Conservation (phyloP, 1,139 yeast species). For the Saccharomyces hybrid region DNA sequence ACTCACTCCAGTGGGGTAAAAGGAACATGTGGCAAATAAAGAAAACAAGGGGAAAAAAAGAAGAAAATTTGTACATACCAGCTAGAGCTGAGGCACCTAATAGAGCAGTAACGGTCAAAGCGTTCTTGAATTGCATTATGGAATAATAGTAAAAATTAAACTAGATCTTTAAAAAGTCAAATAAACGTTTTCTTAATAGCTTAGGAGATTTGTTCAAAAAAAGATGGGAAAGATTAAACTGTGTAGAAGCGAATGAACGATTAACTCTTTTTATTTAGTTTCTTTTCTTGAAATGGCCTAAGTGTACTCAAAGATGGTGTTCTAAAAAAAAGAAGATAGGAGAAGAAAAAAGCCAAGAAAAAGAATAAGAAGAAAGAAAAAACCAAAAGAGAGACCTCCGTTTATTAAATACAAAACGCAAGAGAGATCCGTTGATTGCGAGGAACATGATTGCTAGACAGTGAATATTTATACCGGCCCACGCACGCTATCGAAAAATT, state of each 20-base stretch:
- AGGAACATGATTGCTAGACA: background rate
- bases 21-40: background rate
- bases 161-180: background rate
- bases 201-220: background rate
- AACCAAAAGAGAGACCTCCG: background rate
- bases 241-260: conserved; percentile 2
- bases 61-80: conserved; percentile 26
- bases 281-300: background rate
- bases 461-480: conserved; percentile 1
- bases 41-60: background rate
- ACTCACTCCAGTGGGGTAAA: too few species aligned
- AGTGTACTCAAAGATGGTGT: background rate
- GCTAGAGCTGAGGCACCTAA: conserved; percentile 42
- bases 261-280: background rate
- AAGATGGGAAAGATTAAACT: background rate
- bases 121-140: conserved; percentile 44
- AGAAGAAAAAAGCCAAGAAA: background rate
- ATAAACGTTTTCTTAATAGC: background rate
- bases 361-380: background rate
- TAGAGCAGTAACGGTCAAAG: conserved; percentile 27
- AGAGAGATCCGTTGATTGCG: background rate
- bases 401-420: background rate
- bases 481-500: background rate
- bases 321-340: background rate
- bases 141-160: background rate